Conservation (phyloP, 805 yeast genomes). For the Monosporozyma solicola region DNA sequence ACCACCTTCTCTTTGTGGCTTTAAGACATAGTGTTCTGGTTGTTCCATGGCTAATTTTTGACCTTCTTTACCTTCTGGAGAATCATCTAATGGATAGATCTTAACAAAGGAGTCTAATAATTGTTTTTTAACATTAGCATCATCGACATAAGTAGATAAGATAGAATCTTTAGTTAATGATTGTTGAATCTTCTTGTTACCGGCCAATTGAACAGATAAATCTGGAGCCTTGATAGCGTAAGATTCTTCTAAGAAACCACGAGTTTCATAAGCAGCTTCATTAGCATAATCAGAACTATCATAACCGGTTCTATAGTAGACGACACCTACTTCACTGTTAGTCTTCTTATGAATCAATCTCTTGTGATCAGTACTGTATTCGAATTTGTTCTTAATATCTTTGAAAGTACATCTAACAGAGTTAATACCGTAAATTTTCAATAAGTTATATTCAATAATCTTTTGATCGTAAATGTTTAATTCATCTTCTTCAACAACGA, state of each 20-base stretch:
- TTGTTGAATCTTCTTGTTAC: slow-evolving; percentile 92
- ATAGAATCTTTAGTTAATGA: slow-evolving; percentile 51
- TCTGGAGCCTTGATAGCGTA: slow-evolving; percentile 89
- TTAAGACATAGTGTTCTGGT: slow-evolving; percentile 72
- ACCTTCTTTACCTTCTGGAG: slow-evolving; percentile 53
- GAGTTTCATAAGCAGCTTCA: slow-evolving; percentile 66
- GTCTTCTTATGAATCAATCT: slow-evolving; percentile 46
- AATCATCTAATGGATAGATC: slow-evolving; percentile 77
- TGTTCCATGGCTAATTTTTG: slow-evolving; percentile 53
- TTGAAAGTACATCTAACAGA: slow-evolving; percentile 61
- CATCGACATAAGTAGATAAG: slow-evolving; percentile 37
- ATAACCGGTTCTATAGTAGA: slow-evolving; percentile 86
- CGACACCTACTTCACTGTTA: slow-evolving; percentile 71
- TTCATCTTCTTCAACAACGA: slow-evolving; percentile 79
- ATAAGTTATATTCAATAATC: slow-evolving; percentile 62
- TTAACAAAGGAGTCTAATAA: slow-evolving; percentile 58
- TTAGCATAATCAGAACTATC: slow-evolving; percentile 69
- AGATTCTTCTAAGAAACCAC: slow-evolving; percentile 63
- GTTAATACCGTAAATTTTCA: slow-evolving; percentile 45
- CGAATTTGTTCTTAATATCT: slow-evolving; percentile 36
- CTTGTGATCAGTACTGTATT: slow-evolving; percentile 12
- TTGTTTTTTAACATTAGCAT: slow-evolving; percentile 27
- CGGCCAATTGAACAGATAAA: slow-evolving; percentile 78
- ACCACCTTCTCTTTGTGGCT: slow-evolving; percentile 99
- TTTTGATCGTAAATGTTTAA: slow-evolving; percentile 90